Conservation (phyloP, 2,329 filamentous ascomycete species). For the Bretziella fagacearum region DNA sequence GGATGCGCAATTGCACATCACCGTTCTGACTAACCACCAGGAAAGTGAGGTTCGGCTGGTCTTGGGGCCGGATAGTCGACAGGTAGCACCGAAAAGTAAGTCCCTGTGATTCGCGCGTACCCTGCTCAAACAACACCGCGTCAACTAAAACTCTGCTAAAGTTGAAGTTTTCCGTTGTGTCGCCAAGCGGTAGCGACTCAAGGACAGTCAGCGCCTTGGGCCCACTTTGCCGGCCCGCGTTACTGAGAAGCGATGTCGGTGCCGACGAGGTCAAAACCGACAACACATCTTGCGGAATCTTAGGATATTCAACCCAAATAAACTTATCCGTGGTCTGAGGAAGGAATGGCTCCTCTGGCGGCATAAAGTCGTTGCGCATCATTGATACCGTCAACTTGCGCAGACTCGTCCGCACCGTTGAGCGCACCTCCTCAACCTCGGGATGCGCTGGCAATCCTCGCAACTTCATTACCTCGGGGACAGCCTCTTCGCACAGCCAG, state of each 20-base stretch:
- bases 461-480: slow-evolving; percentile 32
- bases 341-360: slow-evolving; percentile 49
- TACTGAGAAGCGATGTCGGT: slow-evolving; percentile 28
- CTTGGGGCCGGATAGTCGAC: slow-evolving; percentile 53
- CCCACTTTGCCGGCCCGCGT: slow-evolving; percentile 17
- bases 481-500: slow-evolving; percentile 52
- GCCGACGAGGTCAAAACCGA: slow-evolving; percentile 40
- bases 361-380: slow-evolving; percentile 65
- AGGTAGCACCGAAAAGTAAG: slow-evolving; percentile 58
- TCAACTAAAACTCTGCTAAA: slow-evolving; percentile 65
- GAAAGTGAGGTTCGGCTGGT: slow-evolving; percentile 53
- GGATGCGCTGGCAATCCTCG: slow-evolving; percentile 27
- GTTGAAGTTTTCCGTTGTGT: slow-evolving; percentile 56
- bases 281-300: slow-evolving; percentile 52
- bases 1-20: slow-evolving; percentile 56
- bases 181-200: slow-evolving; percentile 59
- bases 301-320: slow-evolving; percentile 67
- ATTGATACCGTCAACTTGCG: slow-evolving; percentile 66
- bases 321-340: slow-evolving; percentile 63
- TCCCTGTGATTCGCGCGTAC: slow-evolving; percentile 47
- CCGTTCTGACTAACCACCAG: slow-evolving; percentile 66
- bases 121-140: slow-evolving; percentile 53
- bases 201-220: slow-evolving; percentile 33
- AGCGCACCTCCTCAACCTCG: slow-evolving; percentile 37
- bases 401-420: slow-evolving; percentile 45